Conservation (phyloP, 306 rosid species). For the Hippophae rhamnoides region DNA sequence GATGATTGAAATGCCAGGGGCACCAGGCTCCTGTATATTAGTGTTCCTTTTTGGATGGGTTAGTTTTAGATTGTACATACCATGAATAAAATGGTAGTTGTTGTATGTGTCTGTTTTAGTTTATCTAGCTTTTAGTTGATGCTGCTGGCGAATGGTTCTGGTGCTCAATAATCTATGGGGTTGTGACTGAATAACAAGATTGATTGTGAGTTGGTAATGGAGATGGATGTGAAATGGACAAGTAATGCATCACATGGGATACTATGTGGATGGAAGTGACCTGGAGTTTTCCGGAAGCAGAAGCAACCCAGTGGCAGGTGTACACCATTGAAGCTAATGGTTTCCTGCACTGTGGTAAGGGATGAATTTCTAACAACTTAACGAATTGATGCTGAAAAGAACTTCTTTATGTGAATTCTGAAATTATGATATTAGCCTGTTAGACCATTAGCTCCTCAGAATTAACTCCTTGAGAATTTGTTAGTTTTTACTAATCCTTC, state of each 20-base stretch:
- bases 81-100: constrained; percentile 32
- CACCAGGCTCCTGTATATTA: constrained; percentile 39
- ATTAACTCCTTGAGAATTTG: too few relatives aligned
- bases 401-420: too few relatives aligned
- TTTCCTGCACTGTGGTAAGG: constrained; percentile 17
- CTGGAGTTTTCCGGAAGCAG: constrained; percentile 19
- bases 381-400: neutral
- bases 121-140: constrained; percentile 24
- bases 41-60: constrained; percentile 14
- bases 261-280: constrained; percentile 19
- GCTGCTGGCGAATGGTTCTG: constrained; percentile 25
- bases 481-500: too few relatives aligned
- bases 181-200: constrained; percentile 12
- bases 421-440: too few relatives aligned
- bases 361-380: constrained; percentile 17
- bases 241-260: constrained; percentile 5
- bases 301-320: constrained; percentile 15
- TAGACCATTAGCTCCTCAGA: too few relatives aligned
- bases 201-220: constrained; percentile 15
- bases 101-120: constrained; percentile 19
- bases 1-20: constrained; percentile 32
- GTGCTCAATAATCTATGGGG: constrained; percentile 21
- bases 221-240: constrained; percentile 4
- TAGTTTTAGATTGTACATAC: constrained; percentile 40
- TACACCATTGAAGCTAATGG: constrained; percentile 9